phyloP scores from a whole-genome alignment of 768 basidiomycete genomes.

The Cystobasidium tubakii region DNA sequence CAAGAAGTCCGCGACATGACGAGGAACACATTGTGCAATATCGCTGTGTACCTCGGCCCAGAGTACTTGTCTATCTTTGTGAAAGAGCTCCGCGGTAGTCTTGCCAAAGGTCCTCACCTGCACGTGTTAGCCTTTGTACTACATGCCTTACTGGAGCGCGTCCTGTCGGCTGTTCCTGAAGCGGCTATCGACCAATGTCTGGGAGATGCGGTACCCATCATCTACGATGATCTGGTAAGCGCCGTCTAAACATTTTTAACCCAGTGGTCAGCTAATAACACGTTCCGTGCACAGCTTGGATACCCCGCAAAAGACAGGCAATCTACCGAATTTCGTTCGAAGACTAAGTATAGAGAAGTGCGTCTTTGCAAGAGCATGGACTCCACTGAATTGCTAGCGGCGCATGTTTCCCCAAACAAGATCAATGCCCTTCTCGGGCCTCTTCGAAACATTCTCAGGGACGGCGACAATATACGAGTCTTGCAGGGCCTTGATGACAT shows the following conservation, averaged over 20 bases:
- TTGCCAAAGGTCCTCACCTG: conserved; percentile 84
- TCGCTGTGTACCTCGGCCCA: conserved; percentile 66
- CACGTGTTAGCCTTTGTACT: conserved; percentile 81
- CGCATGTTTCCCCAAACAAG: conserved; percentile 66
- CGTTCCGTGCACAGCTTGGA: conserved; percentile 57
- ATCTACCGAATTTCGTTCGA: conserved; percentile 69
- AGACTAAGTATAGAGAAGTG: conserved; percentile 89
- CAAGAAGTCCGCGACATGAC: conserved; percentile 85
- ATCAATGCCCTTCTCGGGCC: conserved; percentile 73
- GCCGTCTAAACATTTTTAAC: neutral
- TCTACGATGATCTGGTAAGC: conserved; percentile 65
- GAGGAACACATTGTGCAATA: conserved; percentile 73
- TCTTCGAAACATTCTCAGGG: conserved; percentile 73
- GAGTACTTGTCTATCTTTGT: conserved; percentile 66
- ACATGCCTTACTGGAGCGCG: conserved; percentile 74
- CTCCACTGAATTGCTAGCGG: conserved; percentile 73
- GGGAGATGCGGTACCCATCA: conserved; percentile 70
- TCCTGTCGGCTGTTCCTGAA: conserved; percentile 57
- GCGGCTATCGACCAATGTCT: conserved; percentile 68
- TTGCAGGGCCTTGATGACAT: conserved; percentile 84
- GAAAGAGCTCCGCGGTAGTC: conserved; percentile 73
- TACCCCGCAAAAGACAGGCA: conserved; percentile 83
- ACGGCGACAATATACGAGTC: conserved; percentile 70
- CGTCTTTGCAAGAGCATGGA: conserved; percentile 74
- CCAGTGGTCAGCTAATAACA: neutral